Conservation (phyloP, 176 grass and related monocot species). For the Cenchrus fungigraminus region DNA sequence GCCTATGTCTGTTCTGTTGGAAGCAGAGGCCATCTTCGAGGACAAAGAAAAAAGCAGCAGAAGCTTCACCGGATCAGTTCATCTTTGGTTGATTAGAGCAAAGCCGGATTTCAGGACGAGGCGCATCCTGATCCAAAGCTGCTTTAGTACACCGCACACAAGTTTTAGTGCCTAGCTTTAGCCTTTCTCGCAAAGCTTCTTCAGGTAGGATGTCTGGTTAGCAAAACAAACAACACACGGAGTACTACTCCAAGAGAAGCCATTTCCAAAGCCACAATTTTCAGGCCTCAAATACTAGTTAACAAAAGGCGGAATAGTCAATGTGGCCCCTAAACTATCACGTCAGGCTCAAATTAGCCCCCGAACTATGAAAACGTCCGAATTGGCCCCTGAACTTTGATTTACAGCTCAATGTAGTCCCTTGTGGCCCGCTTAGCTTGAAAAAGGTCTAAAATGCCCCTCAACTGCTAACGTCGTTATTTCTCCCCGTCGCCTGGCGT, state of each 20-base stretch:
- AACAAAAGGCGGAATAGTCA: no score
- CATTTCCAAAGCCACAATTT: conserved; percentile 18
- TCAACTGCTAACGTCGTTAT: no score
- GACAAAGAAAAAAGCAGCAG: conserved; percentile 34
- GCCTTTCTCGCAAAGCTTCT: conserved; percentile 44
- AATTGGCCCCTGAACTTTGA: no score
- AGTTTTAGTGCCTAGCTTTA: conserved; percentile 38
- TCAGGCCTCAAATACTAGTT: neutral
- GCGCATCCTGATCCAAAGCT: conserved; percentile 46
- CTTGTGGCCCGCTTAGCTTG: no score
- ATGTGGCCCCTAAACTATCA: no score
- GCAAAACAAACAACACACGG: neutral
- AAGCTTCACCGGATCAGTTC: conserved; percentile 52
- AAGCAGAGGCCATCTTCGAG: conserved; percentile 27
- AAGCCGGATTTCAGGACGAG: conserved; percentile 51
- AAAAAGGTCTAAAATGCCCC: no score
- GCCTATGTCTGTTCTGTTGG: conserved; percentile 44
- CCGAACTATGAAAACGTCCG: no score
- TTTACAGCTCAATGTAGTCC: no score
- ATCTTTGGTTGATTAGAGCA: conserved; percentile 46
- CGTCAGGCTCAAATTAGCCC: no score
- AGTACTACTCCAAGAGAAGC: no score
- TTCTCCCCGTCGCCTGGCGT: no score
- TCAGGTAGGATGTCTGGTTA: conserved; percentile 6
- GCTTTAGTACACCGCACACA: conserved; percentile 35